Evolutionary conservation across 2,329 filamentous ascomycete genomes (phyloP), one percentile per base, ranked within the genome.

Genomic region (Phoma herbarum): DNA sequence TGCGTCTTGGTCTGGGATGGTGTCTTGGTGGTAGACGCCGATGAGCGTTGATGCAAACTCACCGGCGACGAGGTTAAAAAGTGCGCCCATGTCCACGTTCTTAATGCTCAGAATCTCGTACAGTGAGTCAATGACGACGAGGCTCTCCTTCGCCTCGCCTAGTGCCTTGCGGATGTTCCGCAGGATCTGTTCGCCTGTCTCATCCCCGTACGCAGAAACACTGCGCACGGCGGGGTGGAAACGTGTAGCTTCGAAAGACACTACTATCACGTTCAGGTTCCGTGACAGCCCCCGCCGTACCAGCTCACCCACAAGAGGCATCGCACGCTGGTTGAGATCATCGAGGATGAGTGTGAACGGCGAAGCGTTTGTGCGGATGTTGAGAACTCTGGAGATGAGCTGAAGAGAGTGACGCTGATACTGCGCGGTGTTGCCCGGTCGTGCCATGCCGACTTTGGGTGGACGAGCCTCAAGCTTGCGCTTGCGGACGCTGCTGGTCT

Each of bases 331-430:
- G 78, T 96, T 92, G 28, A 97, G 82, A 31, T 85, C 91, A 77
- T 98, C 94, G 56, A 97, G 83, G 3, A 97, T 79, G 25, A 98
- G 81, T 0, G 93, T 97, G 70, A 98, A 87, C 2, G 94, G 94
- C 47, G 92, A 96, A 14, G 90, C 88, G 56, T 87, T 88, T 76
- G 95, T 90, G 62, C 92, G 86, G 55, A 92, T 82, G 71, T 88
- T 91, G 63, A 97, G 83, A 2, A 97, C 82, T 72, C 92, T 93
- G 63, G 93, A 91, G 54, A 97, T 88, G 2, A 96, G 82, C 2
- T 96, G 85, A 22, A 96, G 80, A 74, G 93, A 93, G 77, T 97
- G 93, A 20, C 92, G 93, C 64, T 92, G 86, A 28, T 90, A 85
- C 72, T 96, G 91, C 45, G 64, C 65, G 5, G 64, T 47, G 7